Conservation (phyloP, 495 filamentous ascomycete genomes). For the Peziza echinospora region DNA sequence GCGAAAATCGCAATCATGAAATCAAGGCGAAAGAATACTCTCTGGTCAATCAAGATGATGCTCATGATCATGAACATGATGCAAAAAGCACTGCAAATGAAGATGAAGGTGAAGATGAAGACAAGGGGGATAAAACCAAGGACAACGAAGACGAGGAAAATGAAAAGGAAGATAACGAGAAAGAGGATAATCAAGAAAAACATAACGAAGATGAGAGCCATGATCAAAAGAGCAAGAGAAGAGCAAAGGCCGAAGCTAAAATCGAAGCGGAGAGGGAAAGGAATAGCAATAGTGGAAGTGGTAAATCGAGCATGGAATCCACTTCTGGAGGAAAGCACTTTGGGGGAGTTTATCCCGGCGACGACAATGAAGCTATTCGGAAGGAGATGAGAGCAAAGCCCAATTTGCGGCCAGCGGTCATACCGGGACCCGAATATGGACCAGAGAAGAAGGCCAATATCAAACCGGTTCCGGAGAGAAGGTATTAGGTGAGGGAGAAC, state of each 20-base stretch:
- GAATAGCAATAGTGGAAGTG: no score
- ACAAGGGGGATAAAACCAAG: slow-evolving; percentile 21
- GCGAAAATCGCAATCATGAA: no score
- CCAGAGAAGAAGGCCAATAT: no score
- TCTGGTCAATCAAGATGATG: no score
- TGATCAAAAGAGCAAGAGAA: slow-evolving; percentile 5
- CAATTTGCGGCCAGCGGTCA: neutral
- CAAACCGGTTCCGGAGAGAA: no score
- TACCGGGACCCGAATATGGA: no score
- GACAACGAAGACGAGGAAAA: slow-evolving; percentile 20
- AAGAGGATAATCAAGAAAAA: slow-evolving; percentile 4
- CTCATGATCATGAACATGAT: no score
- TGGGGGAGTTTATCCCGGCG: neutral
- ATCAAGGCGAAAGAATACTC: no score
- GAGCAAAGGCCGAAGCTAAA: slow-evolving; percentile 1
- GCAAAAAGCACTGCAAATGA: no score
- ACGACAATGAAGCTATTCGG: neutral
- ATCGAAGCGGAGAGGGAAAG: neutral
- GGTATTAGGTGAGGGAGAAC: no score
- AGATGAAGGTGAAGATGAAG: slow-evolving; percentile 9
- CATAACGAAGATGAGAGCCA: slow-evolving; percentile 4
- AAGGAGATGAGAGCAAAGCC: neutral
- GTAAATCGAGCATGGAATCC: no score
- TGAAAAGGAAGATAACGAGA: slow-evolving; percentile 15
- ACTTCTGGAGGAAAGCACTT: no score